Conservation (phyloP, 441 rosid species). For the Populus hybrid region DNA sequence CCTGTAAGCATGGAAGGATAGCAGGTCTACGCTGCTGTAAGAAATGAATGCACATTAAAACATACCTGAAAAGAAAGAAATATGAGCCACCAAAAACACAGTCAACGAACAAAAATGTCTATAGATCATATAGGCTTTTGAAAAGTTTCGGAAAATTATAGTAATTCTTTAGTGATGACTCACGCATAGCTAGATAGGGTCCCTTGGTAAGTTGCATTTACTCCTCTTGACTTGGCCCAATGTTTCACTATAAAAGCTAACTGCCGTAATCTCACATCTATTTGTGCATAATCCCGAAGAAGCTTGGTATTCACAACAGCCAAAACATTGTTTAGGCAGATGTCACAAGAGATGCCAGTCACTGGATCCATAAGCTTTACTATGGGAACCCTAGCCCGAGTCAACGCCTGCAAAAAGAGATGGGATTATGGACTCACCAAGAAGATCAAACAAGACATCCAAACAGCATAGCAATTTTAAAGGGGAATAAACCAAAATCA, state of each 20-base stretch:
- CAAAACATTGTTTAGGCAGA: conserved; percentile 86
- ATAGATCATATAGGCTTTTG: not conserved
- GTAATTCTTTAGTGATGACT: conserved; percentile 32
- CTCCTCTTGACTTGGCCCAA: conserved; percentile 95
- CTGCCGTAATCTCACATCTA: conserved; percentile 81
- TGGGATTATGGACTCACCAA: conserved; percentile 13
- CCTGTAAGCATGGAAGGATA: conserved; percentile 97
- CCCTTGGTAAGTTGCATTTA: conserved; percentile 93
- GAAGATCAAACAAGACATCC: conserved; percentile 1
- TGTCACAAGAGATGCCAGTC: conserved; percentile 90
- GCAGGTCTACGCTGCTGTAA: conserved; percentile 84
- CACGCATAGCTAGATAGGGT: conserved; percentile 97
- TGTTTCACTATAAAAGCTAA: conserved; percentile 88
- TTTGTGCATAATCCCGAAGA: conserved; percentile 69
- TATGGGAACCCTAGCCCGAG: conserved; percentile 93
- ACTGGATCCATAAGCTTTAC: conserved; percentile 96
- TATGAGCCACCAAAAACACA: conserved; percentile 3
- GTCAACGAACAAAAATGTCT: not conserved
- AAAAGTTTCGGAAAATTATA: conserved; percentile 10
- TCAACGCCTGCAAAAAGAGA: conserved; percentile 56
- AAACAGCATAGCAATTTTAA: not conserved
- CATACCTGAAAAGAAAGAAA: conserved; percentile 52
- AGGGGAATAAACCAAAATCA: not conserved
- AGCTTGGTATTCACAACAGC: conserved; percentile 98
- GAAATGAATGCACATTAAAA: conserved; percentile 89